Conservation (phyloP, 2,329 filamentous ascomycete species). For the Botrytis squamosa region DNA sequence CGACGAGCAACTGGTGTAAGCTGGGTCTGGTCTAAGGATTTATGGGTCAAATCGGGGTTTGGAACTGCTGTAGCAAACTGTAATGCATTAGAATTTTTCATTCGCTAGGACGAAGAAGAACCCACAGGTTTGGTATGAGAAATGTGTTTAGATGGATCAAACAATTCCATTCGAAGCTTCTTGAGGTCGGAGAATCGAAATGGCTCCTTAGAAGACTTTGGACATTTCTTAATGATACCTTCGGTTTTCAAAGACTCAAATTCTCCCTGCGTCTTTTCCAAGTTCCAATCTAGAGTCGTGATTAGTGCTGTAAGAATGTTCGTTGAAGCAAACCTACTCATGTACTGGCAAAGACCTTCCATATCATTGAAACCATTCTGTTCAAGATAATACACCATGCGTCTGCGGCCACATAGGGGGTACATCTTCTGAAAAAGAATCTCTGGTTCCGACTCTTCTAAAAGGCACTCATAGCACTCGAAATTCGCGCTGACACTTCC, state of each 20-base stretch:
- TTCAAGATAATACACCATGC: constrained; percentile 26
- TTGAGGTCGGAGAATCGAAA: constrained; percentile 7
- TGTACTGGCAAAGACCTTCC: constrained; percentile 22
- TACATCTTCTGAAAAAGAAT: constrained; percentile 19
- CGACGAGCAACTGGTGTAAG: constrained; percentile 1
- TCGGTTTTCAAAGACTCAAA: constrained; percentile 17
- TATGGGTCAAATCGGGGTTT: background rate
- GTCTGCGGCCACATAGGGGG: constrained; percentile 23
- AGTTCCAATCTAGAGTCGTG: background rate
- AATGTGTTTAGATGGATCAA: constrained; percentile 16
- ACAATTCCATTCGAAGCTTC: constrained; percentile 6
- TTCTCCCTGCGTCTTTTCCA: constrained; percentile 16
- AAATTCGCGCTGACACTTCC: constrained; percentile 2
- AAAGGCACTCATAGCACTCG: constrained; percentile 30
- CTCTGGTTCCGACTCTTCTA: constrained; percentile 5
- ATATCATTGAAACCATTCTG: constrained; percentile 15
- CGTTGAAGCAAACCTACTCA: background rate
- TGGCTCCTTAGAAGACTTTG: background rate
- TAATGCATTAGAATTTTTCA: background rate
- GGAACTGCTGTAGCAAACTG: background rate
- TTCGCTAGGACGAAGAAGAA: background rate
- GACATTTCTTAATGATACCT: constrained; percentile 20
- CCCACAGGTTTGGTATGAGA: constrained; percentile 6
- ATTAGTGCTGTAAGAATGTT: background rate
- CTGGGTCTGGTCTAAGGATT: background rate